phyloP scores from a whole-genome alignment of 73 alveolate species.

The Paramecium sonneborni region DNA sequence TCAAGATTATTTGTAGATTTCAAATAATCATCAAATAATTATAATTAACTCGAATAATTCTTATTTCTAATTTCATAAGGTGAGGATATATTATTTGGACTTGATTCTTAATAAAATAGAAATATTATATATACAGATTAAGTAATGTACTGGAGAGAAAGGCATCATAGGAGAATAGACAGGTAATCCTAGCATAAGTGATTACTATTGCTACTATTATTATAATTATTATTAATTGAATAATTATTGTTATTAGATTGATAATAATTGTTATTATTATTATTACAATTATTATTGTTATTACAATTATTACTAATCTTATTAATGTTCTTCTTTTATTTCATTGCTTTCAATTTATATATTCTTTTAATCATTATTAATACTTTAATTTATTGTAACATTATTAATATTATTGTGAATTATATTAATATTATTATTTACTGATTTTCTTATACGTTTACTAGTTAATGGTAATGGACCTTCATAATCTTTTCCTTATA shows the following conservation, averaged over 20 bases:
- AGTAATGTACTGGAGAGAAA: constrained; percentile 20
- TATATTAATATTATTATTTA: not conserved
- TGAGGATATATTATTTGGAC: constrained; percentile 14
- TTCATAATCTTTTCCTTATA: constrained; percentile 41
- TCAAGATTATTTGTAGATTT: not conserved
- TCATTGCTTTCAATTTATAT: not conserved
- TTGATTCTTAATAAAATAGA: not conserved
- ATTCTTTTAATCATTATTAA: not conserved
- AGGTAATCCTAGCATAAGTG: not conserved
- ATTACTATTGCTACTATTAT: not conserved
- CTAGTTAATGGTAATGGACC: not conserved
- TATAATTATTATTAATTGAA: not conserved
- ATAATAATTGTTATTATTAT: not conserved
- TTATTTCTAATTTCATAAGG: constrained; percentile 12
- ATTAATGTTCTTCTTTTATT: not conserved
- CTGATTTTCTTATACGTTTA: not conserved
- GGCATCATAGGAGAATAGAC: constrained; percentile 37
- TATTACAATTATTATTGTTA: not conserved
- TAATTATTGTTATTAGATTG: not conserved
- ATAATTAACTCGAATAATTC: constrained; percentile 8
- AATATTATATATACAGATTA: not conserved
- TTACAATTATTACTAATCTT: not conserved
- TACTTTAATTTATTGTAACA: not conserved
- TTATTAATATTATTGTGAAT: not conserved
- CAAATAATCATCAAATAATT: constrained; percentile 10